Base-by-base conservation (phyloP, 331 rosid species). In the Rhamnella rubrinervis region DNA sequence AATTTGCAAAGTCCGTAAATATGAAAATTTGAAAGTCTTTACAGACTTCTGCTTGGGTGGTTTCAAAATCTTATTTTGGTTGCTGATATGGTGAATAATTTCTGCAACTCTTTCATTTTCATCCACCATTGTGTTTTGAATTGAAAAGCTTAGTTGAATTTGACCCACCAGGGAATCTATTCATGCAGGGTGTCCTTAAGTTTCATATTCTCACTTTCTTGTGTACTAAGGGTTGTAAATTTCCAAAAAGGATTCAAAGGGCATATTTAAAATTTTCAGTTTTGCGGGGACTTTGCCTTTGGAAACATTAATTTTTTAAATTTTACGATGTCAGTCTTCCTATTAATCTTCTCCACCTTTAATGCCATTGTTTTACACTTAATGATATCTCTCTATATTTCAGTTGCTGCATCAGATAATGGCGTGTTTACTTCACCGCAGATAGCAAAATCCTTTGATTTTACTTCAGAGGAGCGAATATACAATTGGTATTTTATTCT, bases 391-490 rank as follows among this genome's bases (percentile, higher is more conserved):
- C 68, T 44, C 65, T 63, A 14, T 53, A 16, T 79, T 81, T 79
- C 96, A 93, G 98, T 79, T 69, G 85, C 88, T 23, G 88, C 96
- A 2, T 78, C 96, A 40, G 86, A 83, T 58, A 88, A 86, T 84
- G 88, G 89, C 12, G 84, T 76, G 39, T 90, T 85, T 63, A 85
- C 85, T 37, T 93, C 98, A 74, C 93, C 93, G 6, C 92, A 90
- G 83, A 64, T 76, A 6, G 83, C 97, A 21, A 93, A 93, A 65
- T 44, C 90, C 69, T 93, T 93, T 62, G 98, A 93, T 68, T 90
- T 93, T 69, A 58, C 93, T 14, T 67, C 86, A 0, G 98, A 93
- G 74, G 96, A 93, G 59, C 90, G 96, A 18, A 93, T 93, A 69
- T 93, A 93, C 75, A 90, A 80, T 64, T 93, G 98, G 98, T 90